A percentile compares a stretch with the other conserved stretches of the same genome.
phyloP scores from a whole-genome alignment of 768 basidiomycete genomes.

The Trametes coccinea region DNA sequence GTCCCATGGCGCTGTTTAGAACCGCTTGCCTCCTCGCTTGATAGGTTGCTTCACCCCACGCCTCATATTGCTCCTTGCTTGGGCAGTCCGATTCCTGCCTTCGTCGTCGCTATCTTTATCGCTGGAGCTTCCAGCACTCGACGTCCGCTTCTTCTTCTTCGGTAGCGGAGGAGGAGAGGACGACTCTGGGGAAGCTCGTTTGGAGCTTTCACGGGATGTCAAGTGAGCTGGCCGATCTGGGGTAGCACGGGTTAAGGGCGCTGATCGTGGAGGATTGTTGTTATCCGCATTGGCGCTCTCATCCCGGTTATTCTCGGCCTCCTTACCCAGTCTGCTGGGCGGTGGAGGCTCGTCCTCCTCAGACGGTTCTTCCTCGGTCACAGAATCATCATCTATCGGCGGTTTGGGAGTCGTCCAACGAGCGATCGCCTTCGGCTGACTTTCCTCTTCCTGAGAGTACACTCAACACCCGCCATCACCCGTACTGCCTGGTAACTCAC shows the following conservation, averaged over 20 bases:
- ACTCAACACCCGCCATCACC: no score
- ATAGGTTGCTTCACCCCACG: slow-evolving; percentile 71
- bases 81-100: slow-evolving; percentile 43
- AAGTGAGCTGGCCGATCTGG: slow-evolving; percentile 13
- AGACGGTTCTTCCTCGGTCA: slow-evolving; percentile 36
- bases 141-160: slow-evolving; percentile 44
- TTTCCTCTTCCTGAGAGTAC: background rate
- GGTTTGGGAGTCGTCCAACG: background rate
- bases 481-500: background rate
- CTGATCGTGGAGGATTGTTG: slow-evolving; percentile 8
- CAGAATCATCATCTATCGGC: slow-evolving; percentile 40
- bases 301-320: background rate
- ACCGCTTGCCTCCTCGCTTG: slow-evolving; percentile 74
- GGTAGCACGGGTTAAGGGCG: slow-evolving; percentile 14
- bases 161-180: slow-evolving; percentile 43
- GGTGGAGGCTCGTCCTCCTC: slow-evolving; percentile 22
- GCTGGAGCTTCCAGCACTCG: slow-evolving; percentile 35
- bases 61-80: slow-evolving; percentile 41
- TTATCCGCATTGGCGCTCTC: background rate
- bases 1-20: slow-evolving; percentile 41
- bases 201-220: slow-evolving; percentile 2
- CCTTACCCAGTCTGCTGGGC: slow-evolving; percentile 9
- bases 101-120: slow-evolving; percentile 64
- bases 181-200: slow-evolving; percentile 26
- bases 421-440: background rate